Evolutionary conservation across 352 stramenopile species (phyloP), one percentile per base, ranked within the genome.

Genomic region (Lagenidium giganteum): DNA sequence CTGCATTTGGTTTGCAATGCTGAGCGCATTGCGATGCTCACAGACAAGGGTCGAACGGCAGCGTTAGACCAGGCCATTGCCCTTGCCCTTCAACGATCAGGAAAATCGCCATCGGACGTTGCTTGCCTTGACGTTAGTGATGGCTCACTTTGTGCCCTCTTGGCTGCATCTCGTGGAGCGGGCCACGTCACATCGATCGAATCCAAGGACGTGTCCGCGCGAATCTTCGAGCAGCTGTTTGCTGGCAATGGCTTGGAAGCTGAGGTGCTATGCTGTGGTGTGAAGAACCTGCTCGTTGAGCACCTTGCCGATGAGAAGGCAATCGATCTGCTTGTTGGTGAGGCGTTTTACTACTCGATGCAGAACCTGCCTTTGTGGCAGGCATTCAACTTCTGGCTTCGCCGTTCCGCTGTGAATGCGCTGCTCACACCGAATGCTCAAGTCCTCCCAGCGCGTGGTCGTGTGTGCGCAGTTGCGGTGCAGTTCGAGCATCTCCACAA

Each of bases 331-430:
- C 59, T 92, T 1, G 61, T 88, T 9, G 74, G 67, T 3, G 79
- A 92, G 41, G 71, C 74, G 1, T 92, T 92, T 43, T 92, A 87
- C 69, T 92, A 92, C 54, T 75, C 76, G 37, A 92, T 92, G 79
- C 79, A 92, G 59, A 92, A 89, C 47, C 57, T 92, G 8, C 73
- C 76, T 24, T 57, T 89, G 0, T 92, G 79, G 79, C 71, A 88
- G 35, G 73, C 76, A 20, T 72, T 87, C 51, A 92, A 92, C 74
- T 92, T 87, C 40, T 92, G 79, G 79, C 54, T 88, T 11, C 73
- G 76, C 8, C 70, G 79, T 5, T 74, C 74, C 6, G 74, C 72
- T 2, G 61, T 90, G 11, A 44, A 64, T 14, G 29, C 36, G 4
- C 42, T 83, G 8, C 26, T 92, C 13, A 29, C 58, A 8, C 37